phyloP scores from a whole-genome alignment of 306 rosid species.

The Rosa rugosa region DNA sequence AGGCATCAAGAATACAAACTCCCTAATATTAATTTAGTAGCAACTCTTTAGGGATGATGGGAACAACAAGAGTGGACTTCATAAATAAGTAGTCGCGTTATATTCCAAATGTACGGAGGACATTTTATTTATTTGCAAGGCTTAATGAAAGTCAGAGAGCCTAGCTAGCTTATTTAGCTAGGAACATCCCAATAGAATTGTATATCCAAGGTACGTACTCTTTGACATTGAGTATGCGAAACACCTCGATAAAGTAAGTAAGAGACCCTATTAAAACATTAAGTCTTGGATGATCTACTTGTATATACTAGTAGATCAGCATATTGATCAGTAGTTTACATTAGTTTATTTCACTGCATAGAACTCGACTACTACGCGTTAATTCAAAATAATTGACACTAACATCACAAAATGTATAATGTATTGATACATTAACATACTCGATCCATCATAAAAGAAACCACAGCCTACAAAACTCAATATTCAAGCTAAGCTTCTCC shows the following conservation, averaged over 20 bases:
- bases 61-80: constrained; percentile 21
- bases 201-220: not conserved
- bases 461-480: not conserved
- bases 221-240: not conserved
- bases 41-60: constrained; percentile 4
- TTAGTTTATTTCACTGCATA: not conserved
- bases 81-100: not conserved
- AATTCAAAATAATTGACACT: not conserved
- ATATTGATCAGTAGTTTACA: not conserved
- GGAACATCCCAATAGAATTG: not conserved
- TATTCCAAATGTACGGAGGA: constrained; percentile 32
- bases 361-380: not conserved
- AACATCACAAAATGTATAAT: no score
- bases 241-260: not conserved
- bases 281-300: not conserved
- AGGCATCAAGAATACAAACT: constrained; percentile 41
- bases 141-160: constrained; percentile 32
- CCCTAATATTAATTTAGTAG: not conserved
- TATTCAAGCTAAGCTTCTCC: not conserved
- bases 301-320: not conserved
- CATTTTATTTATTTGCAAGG: constrained; percentile 22
- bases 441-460: no score
- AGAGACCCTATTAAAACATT: not conserved
- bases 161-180: not conserved
- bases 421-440: not conserved